Percentiles rank a stretch among this genome's conserved stretches.
Conservation (phyloP, 345 rosid genomes). For the Eucalyptus marginata region DNA sequence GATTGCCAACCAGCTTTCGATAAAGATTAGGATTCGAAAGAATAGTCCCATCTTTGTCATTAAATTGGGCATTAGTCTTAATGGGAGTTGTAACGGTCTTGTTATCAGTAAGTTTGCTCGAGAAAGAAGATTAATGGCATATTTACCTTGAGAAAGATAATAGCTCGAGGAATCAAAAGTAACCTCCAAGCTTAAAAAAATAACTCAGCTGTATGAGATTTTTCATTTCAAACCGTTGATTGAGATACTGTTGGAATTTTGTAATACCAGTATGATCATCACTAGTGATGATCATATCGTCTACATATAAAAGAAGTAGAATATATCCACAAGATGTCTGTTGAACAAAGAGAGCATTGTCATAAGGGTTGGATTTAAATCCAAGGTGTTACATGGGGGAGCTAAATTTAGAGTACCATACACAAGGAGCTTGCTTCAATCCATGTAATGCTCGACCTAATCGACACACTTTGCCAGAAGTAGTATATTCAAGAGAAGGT, state of each 20-base stretch:
- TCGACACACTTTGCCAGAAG: fast-evolving
- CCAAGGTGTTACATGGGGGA: fast-evolving
- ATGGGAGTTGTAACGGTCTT: fast-evolving
- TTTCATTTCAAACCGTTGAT: fast-evolving
- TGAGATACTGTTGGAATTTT: fast-evolving
- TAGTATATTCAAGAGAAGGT: too few relatives aligned
- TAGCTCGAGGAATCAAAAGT: fast-evolving
- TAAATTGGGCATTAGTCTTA: too few relatives aligned
- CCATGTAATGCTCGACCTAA: too few relatives aligned
- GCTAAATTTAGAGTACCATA: too few relatives aligned
- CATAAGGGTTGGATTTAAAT: too few relatives aligned
- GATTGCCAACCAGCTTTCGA: fast-evolving
- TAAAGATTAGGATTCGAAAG: fast-evolving
- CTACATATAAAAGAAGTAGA: too few relatives aligned
- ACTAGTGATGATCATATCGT: fast-evolving
- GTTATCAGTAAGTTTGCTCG: too few relatives aligned
- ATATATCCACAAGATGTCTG: too few relatives aligned
- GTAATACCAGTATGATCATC: fast-evolving
- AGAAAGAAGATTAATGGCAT: too few relatives aligned
- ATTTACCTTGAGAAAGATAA: too few relatives aligned
- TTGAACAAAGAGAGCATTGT: fast-evolving
- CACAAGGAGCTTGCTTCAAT: too few relatives aligned
- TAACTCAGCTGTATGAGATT: fast-evolving
- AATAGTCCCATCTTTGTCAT: too few relatives aligned
- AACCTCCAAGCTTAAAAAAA: fast-evolving